Base-by-base conservation (phyloP, 345 rosid species). In the Garcia nutans region DNA sequence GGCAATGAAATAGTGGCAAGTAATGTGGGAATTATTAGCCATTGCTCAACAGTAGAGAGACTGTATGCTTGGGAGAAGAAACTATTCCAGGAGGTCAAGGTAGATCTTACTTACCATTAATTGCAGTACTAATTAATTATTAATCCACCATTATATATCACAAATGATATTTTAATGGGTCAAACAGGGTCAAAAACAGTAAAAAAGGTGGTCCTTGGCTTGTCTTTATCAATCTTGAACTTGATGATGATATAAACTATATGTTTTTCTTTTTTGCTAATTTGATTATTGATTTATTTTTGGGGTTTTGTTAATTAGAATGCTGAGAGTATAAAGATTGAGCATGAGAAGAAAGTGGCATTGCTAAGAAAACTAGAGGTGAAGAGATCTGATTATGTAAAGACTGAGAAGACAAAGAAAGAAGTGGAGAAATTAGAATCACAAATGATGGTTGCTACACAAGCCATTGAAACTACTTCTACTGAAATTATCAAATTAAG, bases 61-160 rank as follows among this genome's bases (percentile, higher is more conserved):
- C 79, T 95, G 10, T 93, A 87, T 80, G 97, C 98, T 63, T 95
- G 99, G 99, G 99, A 93, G 89, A 93, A 93, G 89, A 95, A 93
- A 75, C 88, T 95, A 20, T 93, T 78, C 85, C 87, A 85, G 76
- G 99, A 95, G 70, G 99, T 93, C 76, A 93, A 95, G 99, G 99
- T 95, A 58, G 42, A 24, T 9, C 9, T 20, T 9, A 11, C n/a
- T 44, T 61, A 8, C 10, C 20, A 37, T 37, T 22, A 52, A 5
- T 67, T 50, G 2, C 45, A 45, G 0, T 58, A 49, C 37, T 44
- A 47, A 47, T 47, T 47, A 54, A 54, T 54, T 54, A 54, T 54
- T 54, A 17, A 54, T 19, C 56, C 58, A 54, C 16, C 19, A 54
- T 28, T 52, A n/a, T 42, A 54, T 52, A 28, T n/a, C 8, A 10